phyloP scores from a whole-genome alignment of 176 grass and related monocot species.

The Bonia amplexicaulis region DNA sequence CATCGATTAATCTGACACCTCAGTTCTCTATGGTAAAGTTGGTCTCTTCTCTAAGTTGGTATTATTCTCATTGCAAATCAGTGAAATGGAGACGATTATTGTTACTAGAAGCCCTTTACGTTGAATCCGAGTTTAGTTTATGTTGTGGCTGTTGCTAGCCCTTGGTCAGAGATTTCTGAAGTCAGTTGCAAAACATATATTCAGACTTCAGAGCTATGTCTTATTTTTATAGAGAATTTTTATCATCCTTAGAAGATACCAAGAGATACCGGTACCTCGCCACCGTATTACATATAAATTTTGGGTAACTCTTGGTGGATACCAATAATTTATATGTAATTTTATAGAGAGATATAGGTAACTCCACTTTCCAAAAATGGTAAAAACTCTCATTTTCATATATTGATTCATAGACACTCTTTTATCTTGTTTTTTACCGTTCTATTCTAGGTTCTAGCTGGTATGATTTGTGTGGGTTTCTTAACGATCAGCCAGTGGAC shows the following conservation, averaged over 20 bases:
- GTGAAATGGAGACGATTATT: neutral
- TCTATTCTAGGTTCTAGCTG: neutral
- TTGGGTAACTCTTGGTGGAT: no score
- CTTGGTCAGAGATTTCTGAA: neutral
- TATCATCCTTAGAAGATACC: no score
- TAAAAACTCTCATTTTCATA: neutral
- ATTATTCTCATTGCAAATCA: neutral
- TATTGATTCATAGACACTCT: neutral
- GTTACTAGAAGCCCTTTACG: neutral
- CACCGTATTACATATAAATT: no score
- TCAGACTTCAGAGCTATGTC: neutral
- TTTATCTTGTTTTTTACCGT: neutral
- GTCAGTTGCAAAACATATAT: neutral
- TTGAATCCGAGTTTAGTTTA: neutral
- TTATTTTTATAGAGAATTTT: neutral
- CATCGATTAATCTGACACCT: constrained; percentile 23
- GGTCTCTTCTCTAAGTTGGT: neutral
- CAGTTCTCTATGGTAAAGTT: constrained; percentile 37
- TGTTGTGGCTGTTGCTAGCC: neutral
- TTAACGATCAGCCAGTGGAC: neutral
- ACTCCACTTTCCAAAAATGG: no score
- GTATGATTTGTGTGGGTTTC: neutral
- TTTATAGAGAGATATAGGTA: no score
- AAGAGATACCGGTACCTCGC: no score
- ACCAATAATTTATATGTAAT: no score